Base-by-base conservation (phyloP, 139 green algal genomes). In the Marvania coccoides region DNA sequence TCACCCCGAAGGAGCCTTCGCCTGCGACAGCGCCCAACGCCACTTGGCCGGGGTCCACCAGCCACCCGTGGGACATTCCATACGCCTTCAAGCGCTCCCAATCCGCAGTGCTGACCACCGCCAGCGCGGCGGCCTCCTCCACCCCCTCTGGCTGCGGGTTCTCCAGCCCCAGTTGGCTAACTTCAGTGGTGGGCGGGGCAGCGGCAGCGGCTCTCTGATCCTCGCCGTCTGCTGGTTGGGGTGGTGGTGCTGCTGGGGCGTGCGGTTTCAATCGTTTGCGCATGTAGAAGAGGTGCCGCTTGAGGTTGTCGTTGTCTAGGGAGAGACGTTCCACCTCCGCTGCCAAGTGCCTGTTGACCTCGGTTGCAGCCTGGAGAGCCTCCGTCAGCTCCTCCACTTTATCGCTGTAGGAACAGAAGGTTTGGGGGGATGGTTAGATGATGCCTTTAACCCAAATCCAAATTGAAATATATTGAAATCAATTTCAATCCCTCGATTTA, bases 1-100 rank as follows among this genome's bases (percentile, higher is more conserved):
- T 94, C 8, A 70, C 76, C 15, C 89, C 88, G 77, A 93, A 95
- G 9, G 78, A 73, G 31, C 89, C 89, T 59, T 84, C 37, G 3
- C 89, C 89, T 26, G 95, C 64, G 13, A 77, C 47, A 2, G 64
- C 48, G 0, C 85, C 85, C 31, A 92, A 19, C 29, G 73, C 39
- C 19, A 86, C 69, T 48, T 82, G 40, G 3, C 26, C 31, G 6
- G 72, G 60, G 34, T 74, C 48, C 1, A 80, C 70, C 35, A 83
- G 73, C 66, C 65, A 73, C 29, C 77, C 38, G 35, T 57, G 60
- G 46, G 39, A 53, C 45, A n/a, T 34, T 9, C 47, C 71, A 4
- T 45, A 31, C 12, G 5, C 36, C 69, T 65, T 36, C 33, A 74
- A 19, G 4, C 47, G 26, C 30, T 38, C 31, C 63, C 62, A 77